These are phyloP conservation scores for Pyrenochaeta sp. DNA, from an alignment of 2,329 filamentous ascomycete genomes.

Conservation along the genomic window DNA sequence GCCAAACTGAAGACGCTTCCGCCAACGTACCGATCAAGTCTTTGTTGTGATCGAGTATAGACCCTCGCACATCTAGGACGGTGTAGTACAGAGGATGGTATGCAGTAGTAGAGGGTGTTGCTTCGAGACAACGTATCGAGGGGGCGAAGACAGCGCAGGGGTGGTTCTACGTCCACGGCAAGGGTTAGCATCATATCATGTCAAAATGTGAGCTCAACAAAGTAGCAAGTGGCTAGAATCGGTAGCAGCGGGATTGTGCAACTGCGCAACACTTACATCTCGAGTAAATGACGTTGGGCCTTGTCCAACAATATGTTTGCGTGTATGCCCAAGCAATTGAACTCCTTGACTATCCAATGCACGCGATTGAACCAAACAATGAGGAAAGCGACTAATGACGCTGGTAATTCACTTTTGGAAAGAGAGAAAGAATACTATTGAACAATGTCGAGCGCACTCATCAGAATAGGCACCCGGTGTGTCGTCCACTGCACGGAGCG, in stretches of 20 bases:
- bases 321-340: constrained; percentile 11
- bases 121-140: not conserved
- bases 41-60: not conserved
- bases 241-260: not conserved
- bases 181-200: constrained; percentile 14
- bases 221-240: constrained; percentile 8
- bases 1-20: not conserved
- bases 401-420: constrained; percentile 17
- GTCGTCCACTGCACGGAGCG: constrained; percentile 39
- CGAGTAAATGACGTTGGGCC: constrained; percentile 10
- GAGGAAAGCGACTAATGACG: constrained; percentile 20
- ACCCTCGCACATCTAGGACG: not conserved
- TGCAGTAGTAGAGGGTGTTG: constrained; percentile 5
- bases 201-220: not conserved
- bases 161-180: constrained; percentile 2
- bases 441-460: constrained; percentile 14
- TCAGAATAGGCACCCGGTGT: constrained; percentile 27
- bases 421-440: constrained; percentile 14
- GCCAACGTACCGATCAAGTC: constrained; percentile 16
- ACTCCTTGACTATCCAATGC: constrained; percentile 9
- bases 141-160: not conserved
- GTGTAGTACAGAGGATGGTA: not conserved
- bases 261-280: constrained; percentile 19
- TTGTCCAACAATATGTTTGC: constrained; percentile 1
- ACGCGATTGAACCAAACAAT: constrained; percentile 7